A percentile compares a stretch with the other conserved stretches of the same genome.
phyloP scores from a whole-genome alignment of 1,139 yeast species.

The Yamadazyma oceani region DNA sequence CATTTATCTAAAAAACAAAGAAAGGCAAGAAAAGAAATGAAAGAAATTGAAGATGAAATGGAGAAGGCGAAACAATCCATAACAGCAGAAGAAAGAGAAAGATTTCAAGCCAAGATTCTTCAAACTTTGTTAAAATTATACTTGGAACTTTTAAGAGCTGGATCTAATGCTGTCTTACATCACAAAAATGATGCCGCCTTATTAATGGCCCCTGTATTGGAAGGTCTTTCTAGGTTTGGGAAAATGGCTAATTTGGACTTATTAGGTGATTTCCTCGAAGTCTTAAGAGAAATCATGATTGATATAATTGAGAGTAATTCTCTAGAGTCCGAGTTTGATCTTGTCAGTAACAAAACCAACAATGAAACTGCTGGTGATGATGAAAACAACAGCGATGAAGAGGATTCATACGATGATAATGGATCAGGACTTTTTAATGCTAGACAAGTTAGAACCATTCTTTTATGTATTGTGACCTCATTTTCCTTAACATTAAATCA shows the following conservation, averaged over 20 bases:
- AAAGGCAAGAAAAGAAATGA: slow-evolving; percentile 82
- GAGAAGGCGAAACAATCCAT: slow-evolving; percentile 83
- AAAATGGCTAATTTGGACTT: slow-evolving; percentile 90
- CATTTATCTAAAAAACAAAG: slow-evolving; percentile 86
- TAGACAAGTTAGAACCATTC: slow-evolving; percentile 60
- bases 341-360: background rate
- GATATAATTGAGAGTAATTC: slow-evolving; percentile 43
- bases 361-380: no score
- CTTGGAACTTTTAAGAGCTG: slow-evolving; percentile 67
- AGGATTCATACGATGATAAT: slow-evolving; percentile 15
- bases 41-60: slow-evolving; percentile 86
- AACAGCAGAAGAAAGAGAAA: slow-evolving; percentile 83
- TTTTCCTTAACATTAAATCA: slow-evolving; percentile 80
- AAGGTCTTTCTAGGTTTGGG: slow-evolving; percentile 88
- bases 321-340: slow-evolving; percentile 22
- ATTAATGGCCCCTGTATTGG: slow-evolving; percentile 82
- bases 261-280: slow-evolving; percentile 88
- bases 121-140: slow-evolving; percentile 72
- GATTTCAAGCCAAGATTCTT: slow-evolving; percentile 79
- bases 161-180: slow-evolving; percentile 21
- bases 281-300: slow-evolving; percentile 72
- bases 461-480: slow-evolving; percentile 85
- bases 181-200: slow-evolving; percentile 51
- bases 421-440: slow-evolving; percentile 29
- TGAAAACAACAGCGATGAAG: slow-evolving; percentile 20